Evolutionary conservation across 1,139 yeast species (phyloP).

Genomic region (Kodamaea ohmeri): DNA sequence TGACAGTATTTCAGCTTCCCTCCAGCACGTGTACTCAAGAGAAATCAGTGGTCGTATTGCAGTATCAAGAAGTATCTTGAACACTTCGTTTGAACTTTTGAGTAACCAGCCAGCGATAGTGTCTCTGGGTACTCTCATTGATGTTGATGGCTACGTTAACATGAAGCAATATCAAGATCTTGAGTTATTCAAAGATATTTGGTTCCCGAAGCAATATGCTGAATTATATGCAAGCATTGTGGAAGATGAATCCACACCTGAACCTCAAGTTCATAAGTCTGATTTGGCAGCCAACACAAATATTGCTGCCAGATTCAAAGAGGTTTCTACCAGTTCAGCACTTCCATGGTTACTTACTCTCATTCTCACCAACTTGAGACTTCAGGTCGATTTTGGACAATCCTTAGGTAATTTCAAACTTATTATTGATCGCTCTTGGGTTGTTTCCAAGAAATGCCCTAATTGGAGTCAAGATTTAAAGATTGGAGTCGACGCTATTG

Average conservation of each 20-base stretch:
- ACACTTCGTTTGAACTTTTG: constrained; percentile 37
- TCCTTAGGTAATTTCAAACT: constrained; percentile 69
- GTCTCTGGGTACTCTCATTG: constrained; percentile 55
- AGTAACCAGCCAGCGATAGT: constrained; percentile 34
- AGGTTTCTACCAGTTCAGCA: constrained; percentile 62
- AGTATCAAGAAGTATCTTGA: constrained; percentile 49
- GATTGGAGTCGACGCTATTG: constrained; percentile 55
- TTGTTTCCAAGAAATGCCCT: constrained; percentile 61
- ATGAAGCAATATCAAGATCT: constrained; percentile 85
- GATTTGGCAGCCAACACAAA: constrained; percentile 34
- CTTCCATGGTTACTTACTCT: constrained; percentile 75
- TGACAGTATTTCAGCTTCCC: constrained; percentile 58
- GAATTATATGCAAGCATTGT: constrained; percentile 13
- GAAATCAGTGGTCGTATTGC: constrained; percentile 77
- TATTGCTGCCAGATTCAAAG: constrained; percentile 52
- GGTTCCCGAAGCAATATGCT: constrained; percentile 53
- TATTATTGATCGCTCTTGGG: constrained; percentile 61
- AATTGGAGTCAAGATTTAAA: constrained; percentile 74
- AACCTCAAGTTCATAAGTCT: constrained; percentile 14
- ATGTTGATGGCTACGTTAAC: constrained; percentile 64
- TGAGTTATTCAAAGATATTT: constrained; percentile 77
- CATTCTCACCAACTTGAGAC: constrained; percentile 49
- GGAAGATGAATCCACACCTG: constrained; percentile 10
- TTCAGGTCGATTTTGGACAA: constrained; percentile 76
- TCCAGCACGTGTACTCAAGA: constrained; percentile 88